Evolutionary conservation across 768 basidiomycete species (phyloP), one percentile per base, ranked within the genome.

Genomic region (Cystoderma amianthinum): DNA sequence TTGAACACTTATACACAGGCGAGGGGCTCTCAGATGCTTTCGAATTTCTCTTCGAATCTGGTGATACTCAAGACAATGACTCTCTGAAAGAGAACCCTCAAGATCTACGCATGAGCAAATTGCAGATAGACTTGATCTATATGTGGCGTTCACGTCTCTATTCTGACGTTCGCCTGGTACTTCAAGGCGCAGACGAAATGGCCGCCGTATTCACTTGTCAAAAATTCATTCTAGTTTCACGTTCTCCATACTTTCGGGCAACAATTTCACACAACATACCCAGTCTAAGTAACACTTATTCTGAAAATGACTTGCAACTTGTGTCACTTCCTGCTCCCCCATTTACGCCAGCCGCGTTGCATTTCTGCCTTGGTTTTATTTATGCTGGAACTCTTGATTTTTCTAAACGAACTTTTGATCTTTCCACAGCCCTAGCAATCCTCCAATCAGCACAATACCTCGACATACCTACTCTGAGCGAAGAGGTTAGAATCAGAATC

Each of bases 121-220:
- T 96, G 7, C 79, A 90, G 45, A 90, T 91, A 61, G 95, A 97
- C 55, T 72, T 96, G 20, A 87, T 94, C 17, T 96, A 85, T 68
- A 95, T 93, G 91, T 97, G 94, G 95, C 69, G 95, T 22, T 88
- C 86, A 10, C 80, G 92, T 37, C 78, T 98, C 13, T 98, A 93
- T 58, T 89, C 91, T 2, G 95, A 98, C 60, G 78, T 95, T 17
- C 79, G 85, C 39, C 82, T 98, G 41, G 74, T 83, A 0, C 75
- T 94, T 45, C 76, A 79, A 0, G 82, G 82, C 36, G n/a, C n/a
- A n/a, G 78, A 72, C 43, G 83, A 86, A 43, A 74, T 68, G 41
- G 74, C 82, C 1, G 85, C 85, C 17, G 74, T 92, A 7, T 98
- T 98, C 61, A 83, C 91, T 0, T 83, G 89, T 3, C 96, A 99